These are phyloP conservation scores for Stipa capillata DNA, from an alignment of 176 grass and related monocot genomes.

Conservation along the genomic window DNA sequence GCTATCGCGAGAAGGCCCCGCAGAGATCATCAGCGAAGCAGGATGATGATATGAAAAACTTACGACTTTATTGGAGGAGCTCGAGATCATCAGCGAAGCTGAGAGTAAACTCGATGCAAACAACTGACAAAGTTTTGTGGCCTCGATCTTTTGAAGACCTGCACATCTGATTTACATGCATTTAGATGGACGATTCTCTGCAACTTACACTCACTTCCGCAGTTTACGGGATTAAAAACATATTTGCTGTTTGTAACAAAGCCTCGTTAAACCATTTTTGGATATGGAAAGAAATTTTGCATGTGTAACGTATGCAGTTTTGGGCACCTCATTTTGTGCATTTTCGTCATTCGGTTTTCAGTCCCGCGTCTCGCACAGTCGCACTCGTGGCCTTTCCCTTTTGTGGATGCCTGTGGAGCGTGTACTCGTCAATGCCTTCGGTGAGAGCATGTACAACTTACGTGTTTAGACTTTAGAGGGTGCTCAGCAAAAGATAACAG, in stretches of 20 bases:
- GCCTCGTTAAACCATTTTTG: background rate
- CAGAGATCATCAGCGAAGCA: too few relatives aligned
- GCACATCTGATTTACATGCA: background rate
- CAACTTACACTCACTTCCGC: background rate
- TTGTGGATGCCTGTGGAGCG: background rate
- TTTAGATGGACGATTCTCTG: background rate
- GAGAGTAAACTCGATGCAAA: constrained; percentile 37
- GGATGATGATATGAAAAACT: constrained; percentile 52
- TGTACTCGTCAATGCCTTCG: background rate
- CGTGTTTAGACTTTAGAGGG: background rate
- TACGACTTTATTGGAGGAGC: constrained; percentile 35
- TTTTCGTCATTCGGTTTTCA: background rate
- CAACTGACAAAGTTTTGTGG: background rate
- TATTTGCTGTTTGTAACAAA: background rate
- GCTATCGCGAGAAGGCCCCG: constrained; percentile 66
- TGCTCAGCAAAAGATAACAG: background rate
- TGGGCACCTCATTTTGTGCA: background rate
- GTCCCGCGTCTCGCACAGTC: background rate
- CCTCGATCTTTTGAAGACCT: background rate
- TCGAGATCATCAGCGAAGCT: constrained; percentile 42
- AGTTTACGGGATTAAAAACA: background rate
- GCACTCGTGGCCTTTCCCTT: background rate
- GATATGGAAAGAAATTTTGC: background rate
- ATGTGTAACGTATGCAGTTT: background rate
- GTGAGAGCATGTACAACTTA: background rate